Conservation (phyloP, 2,329 filamentous ascomycete species). For the Talaromyces sp. region DNA sequence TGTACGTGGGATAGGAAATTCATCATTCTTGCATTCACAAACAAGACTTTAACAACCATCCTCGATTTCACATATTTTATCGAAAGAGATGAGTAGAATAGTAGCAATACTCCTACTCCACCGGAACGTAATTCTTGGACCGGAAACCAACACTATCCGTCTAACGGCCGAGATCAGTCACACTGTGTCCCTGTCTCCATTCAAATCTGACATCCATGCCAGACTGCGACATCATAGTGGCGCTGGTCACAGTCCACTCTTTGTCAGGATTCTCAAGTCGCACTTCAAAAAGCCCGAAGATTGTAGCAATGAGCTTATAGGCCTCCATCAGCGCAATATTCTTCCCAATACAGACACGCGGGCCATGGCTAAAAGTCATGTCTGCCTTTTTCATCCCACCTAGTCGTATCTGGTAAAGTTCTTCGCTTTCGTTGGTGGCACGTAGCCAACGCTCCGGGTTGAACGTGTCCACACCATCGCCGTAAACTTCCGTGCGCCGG, state of each 20-base stretch:
- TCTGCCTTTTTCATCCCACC: constrained; percentile 18
- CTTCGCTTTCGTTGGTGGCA: constrained; percentile 12
- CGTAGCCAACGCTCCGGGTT: constrained; percentile 48
- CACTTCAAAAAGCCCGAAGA: constrained; percentile 21
- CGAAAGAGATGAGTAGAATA: too few species aligned
- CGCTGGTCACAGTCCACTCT: background rate
- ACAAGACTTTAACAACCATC: too few species aligned
- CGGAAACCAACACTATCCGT: too few species aligned
- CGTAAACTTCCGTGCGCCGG: constrained; percentile 22
- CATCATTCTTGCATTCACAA: too few species aligned
- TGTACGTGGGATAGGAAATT: too few species aligned
- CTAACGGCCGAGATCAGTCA: too few species aligned
- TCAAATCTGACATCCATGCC: too few species aligned
- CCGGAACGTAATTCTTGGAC: too few species aligned
- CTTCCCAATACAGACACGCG: constrained; percentile 51
- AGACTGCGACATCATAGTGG: background rate
- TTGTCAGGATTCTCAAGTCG: too few species aligned
- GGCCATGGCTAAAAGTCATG: constrained; percentile 48
- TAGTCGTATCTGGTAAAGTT: constrained; percentile 11
- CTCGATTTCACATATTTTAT: too few species aligned
- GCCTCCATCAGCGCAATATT: constrained; percentile 54
- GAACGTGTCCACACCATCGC: constrained; percentile 36
- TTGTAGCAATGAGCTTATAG: constrained; percentile 54
- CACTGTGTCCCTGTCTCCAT: too few species aligned
- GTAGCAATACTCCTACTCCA: too few species aligned